Evolutionary conservation across 257 asterid species (phyloP).

Genomic region (Rhazya stricta): DNA sequence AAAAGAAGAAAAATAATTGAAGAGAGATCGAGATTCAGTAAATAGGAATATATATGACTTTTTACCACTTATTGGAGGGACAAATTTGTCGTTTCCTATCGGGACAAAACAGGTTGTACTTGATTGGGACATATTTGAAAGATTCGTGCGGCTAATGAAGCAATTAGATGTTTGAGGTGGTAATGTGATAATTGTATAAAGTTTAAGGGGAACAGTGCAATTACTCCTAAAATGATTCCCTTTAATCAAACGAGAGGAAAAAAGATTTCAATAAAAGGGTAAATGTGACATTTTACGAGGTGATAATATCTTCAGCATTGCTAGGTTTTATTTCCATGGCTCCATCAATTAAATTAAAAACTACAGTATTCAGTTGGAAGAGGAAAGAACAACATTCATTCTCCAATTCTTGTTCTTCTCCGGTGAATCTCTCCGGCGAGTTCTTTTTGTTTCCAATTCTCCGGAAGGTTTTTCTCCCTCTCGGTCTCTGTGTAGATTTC

Average conservation of each 20-base stretch:
- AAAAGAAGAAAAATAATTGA: too few relatives aligned
- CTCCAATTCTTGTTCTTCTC: slow-evolving; percentile 1
- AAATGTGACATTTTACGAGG: background rate
- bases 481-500: background rate
- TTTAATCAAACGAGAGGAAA: background rate
- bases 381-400: background rate
- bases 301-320: slow-evolving; percentile 5
- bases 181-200: too few relatives aligned
- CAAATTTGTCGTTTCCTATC: too few relatives aligned
- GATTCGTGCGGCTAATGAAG: too few relatives aligned
- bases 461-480: background rate
- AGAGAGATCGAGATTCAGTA: too few relatives aligned
- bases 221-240: background rate
- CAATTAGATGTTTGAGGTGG: too few relatives aligned
- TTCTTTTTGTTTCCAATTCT: background rate
- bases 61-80: too few relatives aligned
- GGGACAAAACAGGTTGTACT: too few relatives aligned
- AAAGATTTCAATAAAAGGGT: background rate
- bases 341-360: background rate
- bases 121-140: too few relatives aligned
- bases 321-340: slow-evolving; percentile 13
- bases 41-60: too few relatives aligned
- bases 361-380: background rate
- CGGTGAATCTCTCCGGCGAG: background rate
- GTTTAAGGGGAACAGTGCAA: background rate